Evolutionary conservation across 805 yeast genomes (phyloP).

Genomic region (Candida railenensis): DNA sequence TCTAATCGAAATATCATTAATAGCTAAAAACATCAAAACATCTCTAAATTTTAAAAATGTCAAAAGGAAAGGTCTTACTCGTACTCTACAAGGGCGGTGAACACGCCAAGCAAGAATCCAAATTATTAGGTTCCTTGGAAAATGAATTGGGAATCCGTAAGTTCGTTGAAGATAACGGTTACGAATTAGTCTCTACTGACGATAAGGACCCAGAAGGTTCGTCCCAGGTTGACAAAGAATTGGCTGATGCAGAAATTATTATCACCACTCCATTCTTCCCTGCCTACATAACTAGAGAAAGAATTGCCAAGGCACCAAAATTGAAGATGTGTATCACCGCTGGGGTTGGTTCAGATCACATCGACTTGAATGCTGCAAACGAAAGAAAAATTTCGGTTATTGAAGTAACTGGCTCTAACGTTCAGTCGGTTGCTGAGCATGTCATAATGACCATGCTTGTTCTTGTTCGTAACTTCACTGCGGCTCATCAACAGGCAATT

Average conservation of each 20-base stretch:
- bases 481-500: slow-evolving; percentile 70
- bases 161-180: slow-evolving; percentile 67
- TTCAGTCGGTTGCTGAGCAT: slow-evolving; percentile 79
- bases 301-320: slow-evolving; percentile 68
- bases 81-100: slow-evolving; percentile 58
- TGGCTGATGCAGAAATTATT: slow-evolving; percentile 71
- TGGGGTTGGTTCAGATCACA: slow-evolving; percentile 83
- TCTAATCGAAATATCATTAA: neutral
- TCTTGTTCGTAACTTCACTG: slow-evolving; percentile 73
- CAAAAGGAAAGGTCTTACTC: slow-evolving; percentile 41
- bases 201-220: slow-evolving; percentile 63
- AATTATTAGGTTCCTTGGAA: slow-evolving; percentile 68
- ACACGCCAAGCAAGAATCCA: slow-evolving; percentile 60
- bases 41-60: neutral
- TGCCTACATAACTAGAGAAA: slow-evolving; percentile 65
- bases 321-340: slow-evolving; percentile 73
- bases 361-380: slow-evolving; percentile 69
- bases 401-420: slow-evolving; percentile 84
- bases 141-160: slow-evolving; percentile 70
- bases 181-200: slow-evolving; percentile 61
- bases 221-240: slow-evolving; percentile 60
- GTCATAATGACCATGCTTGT: slow-evolving; percentile 71
- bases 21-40: neutral
- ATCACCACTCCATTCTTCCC: slow-evolving; percentile 86
- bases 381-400: slow-evolving; percentile 63